A percentile compares a stretch with the other conserved stretches of the same genome.
These are phyloP conservation scores for Pelargonium nanum DNA, from an alignment of 345 rosid genomes.

Conservation along the genomic window DNA sequence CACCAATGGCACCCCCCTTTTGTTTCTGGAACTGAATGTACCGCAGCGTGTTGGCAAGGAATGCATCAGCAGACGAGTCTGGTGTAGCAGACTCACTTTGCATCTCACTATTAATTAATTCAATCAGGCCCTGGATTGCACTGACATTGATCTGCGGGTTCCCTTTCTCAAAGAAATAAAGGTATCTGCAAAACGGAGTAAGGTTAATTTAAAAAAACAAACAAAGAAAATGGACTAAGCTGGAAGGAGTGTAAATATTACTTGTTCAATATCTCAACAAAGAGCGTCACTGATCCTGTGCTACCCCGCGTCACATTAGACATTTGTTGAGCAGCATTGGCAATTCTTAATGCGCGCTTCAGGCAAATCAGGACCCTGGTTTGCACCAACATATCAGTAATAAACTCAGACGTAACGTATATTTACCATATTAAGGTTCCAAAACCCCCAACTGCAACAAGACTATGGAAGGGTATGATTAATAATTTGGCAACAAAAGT, in stretches of 20 bases:
- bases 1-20: constrained; percentile 85
- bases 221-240: background rate
- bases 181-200: constrained; percentile 40
- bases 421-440: background rate
- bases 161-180: constrained; percentile 89
- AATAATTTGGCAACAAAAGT: background rate
- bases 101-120: constrained; percentile 66
- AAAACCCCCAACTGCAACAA: too few species aligned
- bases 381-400: constrained; percentile 2
- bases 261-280: constrained; percentile 96
- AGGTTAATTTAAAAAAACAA: background rate
- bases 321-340: constrained; percentile 94
- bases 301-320: constrained; percentile 60
- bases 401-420: background rate
- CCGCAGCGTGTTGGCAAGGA: constrained; percentile 61
- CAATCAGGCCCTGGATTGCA: constrained; percentile 70
- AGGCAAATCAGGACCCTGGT: constrained; percentile 82
- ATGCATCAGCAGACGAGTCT: constrained; percentile 69
- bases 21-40: constrained; percentile 88
- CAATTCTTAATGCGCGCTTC: constrained; percentile 89
- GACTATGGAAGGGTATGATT: background rate
- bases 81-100: constrained; percentile 53
- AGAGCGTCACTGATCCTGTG: constrained; percentile 66
- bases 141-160: constrained; percentile 59
- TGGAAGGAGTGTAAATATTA: constrained; percentile 17